These are phyloP conservation scores for Cicer arietinum DNA, from an alignment of 306 rosid species.

Conservation along the genomic window DNA sequence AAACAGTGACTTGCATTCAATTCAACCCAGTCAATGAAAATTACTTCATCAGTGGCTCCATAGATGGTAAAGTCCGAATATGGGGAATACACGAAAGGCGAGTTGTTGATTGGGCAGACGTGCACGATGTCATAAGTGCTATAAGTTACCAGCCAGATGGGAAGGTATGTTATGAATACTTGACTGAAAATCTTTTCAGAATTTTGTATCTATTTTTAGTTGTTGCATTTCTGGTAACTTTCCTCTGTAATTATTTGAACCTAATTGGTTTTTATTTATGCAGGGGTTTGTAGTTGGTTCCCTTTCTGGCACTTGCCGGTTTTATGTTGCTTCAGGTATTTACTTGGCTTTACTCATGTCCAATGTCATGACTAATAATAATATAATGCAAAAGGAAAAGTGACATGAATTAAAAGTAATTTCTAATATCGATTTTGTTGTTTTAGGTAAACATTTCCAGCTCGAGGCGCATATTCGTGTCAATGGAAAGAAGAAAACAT, in stretches of 20 bases:
- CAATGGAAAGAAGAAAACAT: conserved; percentile 63
- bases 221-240: conserved; percentile 2
- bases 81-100: conserved; percentile 79
- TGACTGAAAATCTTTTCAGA: conserved; percentile 18
- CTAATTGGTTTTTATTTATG: conserved; percentile 30
- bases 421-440: conserved; percentile 47
- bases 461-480: conserved; percentile 59
- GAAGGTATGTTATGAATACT: conserved; percentile 56
- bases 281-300: conserved; percentile 89
- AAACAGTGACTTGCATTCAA: conserved; percentile 85
- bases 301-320: conserved; percentile 70
- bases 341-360: conserved; percentile 1
- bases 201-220: not conserved
- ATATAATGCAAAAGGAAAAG: not conserved
- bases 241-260: conserved; percentile 26
- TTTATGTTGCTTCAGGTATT: conserved; percentile 77
- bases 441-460: conserved; percentile 62
- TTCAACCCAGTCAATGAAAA: conserved; percentile 79
- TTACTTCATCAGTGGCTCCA: conserved; percentile 87
- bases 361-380: not conserved
- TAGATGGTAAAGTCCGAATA: conserved; percentile 88
- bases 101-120: conserved; percentile 90
- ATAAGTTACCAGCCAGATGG: conserved; percentile 80
- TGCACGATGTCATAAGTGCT: conserved; percentile 79
- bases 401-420: conserved; percentile 14